Conservation (phyloP, 805 yeast species). For the Teunomyces stri region DNA sequence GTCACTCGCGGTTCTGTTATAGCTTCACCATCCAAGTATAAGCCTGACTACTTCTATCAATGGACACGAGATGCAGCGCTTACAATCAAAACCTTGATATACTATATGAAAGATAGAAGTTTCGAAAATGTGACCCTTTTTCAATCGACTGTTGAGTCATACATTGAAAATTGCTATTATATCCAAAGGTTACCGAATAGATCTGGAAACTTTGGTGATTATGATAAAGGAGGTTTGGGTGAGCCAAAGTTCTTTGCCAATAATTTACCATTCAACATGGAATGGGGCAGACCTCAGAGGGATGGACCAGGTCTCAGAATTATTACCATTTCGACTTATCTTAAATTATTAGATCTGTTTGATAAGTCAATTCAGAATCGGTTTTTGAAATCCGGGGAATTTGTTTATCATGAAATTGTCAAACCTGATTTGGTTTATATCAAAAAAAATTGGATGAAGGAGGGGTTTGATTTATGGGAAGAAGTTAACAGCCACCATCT, state of each 20-base stretch:
- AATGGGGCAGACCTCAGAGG: conserved; percentile 95
- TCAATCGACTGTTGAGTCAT: conserved; percentile 48
- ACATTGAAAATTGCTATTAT: conserved; percentile 53
- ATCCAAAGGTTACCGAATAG: conserved; percentile 69
- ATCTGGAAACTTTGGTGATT: conserved; percentile 57
- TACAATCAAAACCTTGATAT: conserved; percentile 63
- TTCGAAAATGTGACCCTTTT: conserved; percentile 17
- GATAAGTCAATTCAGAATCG: conserved; percentile 19
- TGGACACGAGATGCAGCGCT: conserved; percentile 93
- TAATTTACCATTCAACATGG: conserved; percentile 55
- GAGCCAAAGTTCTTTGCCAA: conserved; percentile 85
- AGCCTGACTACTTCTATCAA: conserved; percentile 83
- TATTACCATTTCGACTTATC: conserved; percentile 57
- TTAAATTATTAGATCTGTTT: conserved; percentile 40
- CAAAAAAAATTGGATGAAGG: conserved; percentile 54
- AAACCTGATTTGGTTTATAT: conserved; percentile 72
- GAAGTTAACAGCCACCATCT: conserved; percentile 75
- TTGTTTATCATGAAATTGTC: conserved; percentile 51
- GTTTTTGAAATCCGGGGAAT: conserved; percentile 30
- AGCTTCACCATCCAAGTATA: conserved; percentile 72
- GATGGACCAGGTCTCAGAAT: conserved; percentile 91
- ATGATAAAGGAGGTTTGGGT: conserved; percentile 59
- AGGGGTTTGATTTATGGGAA: conserved; percentile 93
- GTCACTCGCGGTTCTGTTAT: conserved; percentile 69
- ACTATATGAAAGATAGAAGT: conserved; percentile 45